Evolutionary conservation across 495 filamentous ascomycete genomes (phyloP).

Genomic region (Sabuloglossum arenarium): DNA sequence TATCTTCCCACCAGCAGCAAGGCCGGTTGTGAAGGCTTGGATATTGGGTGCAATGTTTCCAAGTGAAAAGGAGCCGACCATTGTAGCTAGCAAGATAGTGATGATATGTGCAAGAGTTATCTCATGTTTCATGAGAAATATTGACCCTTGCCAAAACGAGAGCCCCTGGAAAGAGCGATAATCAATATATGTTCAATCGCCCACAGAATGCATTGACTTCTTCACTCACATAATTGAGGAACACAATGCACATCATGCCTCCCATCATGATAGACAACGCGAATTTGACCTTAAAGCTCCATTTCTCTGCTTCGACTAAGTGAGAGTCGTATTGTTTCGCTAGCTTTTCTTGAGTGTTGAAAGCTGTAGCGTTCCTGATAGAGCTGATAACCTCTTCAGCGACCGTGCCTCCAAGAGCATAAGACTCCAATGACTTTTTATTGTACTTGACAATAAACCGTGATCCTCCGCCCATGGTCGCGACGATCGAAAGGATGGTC

Average conservation of each 20-base stretch:
- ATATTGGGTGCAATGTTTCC: slow-evolving; percentile 75
- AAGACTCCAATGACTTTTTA: slow-evolving; percentile 52
- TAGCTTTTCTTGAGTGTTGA: slow-evolving; percentile 77
- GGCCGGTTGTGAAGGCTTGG: slow-evolving; percentile 61
- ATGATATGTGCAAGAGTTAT: slow-evolving; percentile 33
- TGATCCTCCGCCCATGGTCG: slow-evolving; percentile 52
- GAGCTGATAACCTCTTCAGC: slow-evolving; percentile 92
- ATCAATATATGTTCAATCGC: neutral
- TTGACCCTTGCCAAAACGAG: slow-evolving; percentile 87
- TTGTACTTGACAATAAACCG: slow-evolving; percentile 59
- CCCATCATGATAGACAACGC: slow-evolving; percentile 57
- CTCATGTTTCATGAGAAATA: slow-evolving; percentile 49
- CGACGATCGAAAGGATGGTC: slow-evolving; percentile 49
- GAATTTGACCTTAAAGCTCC: slow-evolving; percentile 54
- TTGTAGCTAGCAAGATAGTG: slow-evolving; percentile 70
- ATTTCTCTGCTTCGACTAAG: slow-evolving; percentile 48
- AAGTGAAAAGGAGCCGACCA: slow-evolving; percentile 81
- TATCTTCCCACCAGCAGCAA: slow-evolving; percentile 77
- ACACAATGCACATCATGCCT: slow-evolving; percentile 62
- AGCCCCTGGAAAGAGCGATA: slow-evolving; percentile 19
- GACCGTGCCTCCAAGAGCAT: slow-evolving; percentile 67
- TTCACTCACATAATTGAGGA: slow-evolving; percentile 51
- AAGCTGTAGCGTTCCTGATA: slow-evolving; percentile 81
- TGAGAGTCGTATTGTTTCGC: slow-evolving; percentile 65
- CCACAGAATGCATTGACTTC: neutral